Conservation (phyloP, 1,284 basidiomycete species). For the Leucoagaricus sp. region DNA sequence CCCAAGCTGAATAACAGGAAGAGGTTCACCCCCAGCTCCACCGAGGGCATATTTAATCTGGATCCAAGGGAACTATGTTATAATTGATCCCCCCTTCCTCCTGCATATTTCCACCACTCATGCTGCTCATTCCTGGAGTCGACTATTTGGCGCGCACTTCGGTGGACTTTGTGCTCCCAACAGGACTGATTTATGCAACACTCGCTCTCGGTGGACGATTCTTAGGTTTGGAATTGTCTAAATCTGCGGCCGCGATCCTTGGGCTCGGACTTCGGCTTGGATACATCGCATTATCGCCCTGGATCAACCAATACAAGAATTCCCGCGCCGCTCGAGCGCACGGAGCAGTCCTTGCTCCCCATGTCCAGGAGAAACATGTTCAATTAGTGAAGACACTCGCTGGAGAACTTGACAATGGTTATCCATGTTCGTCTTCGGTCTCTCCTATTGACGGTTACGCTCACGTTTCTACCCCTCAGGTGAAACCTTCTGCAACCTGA, state of each 20-base stretch:
- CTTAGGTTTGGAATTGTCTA: background rate
- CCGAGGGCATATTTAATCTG: background rate
- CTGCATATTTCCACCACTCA: background rate
- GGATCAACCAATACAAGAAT: conserved; percentile 19
- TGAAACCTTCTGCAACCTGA: conserved; percentile 27
- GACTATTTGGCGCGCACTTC: background rate
- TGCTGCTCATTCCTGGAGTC: background rate
- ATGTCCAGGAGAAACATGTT: conserved; percentile 27
- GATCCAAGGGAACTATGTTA: background rate
- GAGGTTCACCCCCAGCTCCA: no score
- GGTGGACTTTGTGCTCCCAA: background rate
- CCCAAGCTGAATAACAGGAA: no score
- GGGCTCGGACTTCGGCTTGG: background rate
- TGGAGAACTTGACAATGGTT: conserved; percentile 28
- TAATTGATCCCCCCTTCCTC: background rate
- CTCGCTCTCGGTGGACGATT: background rate
- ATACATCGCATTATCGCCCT: background rate
- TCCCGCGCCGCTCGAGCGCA: conserved; percentile 24
- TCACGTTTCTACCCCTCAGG: conserved; percentile 21
- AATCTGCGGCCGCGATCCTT: background rate
- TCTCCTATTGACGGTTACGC: no score
- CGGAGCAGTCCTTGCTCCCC: conserved; percentile 33
- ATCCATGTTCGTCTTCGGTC: conserved; percentile 26
- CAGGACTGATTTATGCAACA: background rate
- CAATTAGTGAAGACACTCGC: conserved; percentile 24